phyloP scores from a whole-genome alignment of 2,329 filamentous ascomycete species.

The Calonectria crousiana region DNA sequence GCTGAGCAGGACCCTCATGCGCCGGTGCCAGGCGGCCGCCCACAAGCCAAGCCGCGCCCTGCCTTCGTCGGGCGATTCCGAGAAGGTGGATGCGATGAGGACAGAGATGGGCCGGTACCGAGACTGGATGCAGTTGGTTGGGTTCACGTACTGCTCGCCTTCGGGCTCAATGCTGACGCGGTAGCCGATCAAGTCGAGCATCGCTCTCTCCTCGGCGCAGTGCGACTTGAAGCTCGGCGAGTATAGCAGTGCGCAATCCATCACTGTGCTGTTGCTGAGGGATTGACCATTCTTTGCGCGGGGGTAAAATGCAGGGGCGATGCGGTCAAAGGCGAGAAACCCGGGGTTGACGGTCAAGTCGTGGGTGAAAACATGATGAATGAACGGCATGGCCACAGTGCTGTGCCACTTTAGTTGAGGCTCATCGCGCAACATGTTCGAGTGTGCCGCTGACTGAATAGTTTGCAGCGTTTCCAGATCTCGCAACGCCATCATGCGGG shows the following conservation, averaged over 20 bases:
- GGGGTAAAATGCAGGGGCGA: not conserved
- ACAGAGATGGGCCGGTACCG: not conserved
- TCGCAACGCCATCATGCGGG: not conserved
- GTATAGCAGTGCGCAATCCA: not conserved
- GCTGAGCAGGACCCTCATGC: not conserved
- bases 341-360: not conserved
- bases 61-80: not conserved
- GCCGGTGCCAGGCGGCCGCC: not conserved
- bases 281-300: not conserved
- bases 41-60: not conserved
- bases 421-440: not conserved
- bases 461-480: not conserved
- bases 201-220: not conserved
- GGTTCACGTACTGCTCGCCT: not conserved
- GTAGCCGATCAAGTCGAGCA: slow-evolving; percentile 4
- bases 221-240: slow-evolving; percentile 1
- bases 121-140: not conserved
- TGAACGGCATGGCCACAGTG: not conserved
- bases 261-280: not conserved
- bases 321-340: not conserved
- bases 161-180: not conserved
- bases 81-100: not conserved
- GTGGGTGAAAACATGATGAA: not conserved
- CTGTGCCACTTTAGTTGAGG: not conserved
- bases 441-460: not conserved